Conservation (phyloP, 1,139 yeast genomes). For the Kurtzmaniella quercitrusa region DNA sequence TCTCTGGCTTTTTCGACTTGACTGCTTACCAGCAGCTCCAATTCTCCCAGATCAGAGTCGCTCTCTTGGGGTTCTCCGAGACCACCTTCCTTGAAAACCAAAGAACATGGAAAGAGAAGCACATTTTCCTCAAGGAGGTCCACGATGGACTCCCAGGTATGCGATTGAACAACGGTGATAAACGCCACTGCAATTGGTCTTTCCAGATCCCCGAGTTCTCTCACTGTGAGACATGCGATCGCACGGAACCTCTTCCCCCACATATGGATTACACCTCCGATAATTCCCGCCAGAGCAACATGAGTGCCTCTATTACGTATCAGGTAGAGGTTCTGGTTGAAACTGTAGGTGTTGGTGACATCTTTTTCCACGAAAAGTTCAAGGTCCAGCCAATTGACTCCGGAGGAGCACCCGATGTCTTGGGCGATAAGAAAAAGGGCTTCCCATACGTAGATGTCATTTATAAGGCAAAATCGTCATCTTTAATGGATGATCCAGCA, state of each 20-base stretch:
- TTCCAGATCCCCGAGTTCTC: slow-evolving; percentile 6
- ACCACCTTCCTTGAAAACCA: slow-evolving; percentile 3
- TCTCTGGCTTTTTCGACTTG: slow-evolving; percentile 5
- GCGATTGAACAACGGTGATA: neutral
- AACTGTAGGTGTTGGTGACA: slow-evolving; percentile 3
- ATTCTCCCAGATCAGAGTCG: slow-evolving; percentile 5
- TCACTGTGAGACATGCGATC: slow-evolving; percentile 5
- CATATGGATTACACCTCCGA: slow-evolving; percentile 1
- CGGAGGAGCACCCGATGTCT: neutral
- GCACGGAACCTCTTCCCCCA: slow-evolving; percentile 5
- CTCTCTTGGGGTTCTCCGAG: slow-evolving; percentile 7
- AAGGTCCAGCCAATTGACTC: slow-evolving; percentile 5
- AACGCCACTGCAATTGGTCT: slow-evolving; percentile 1
- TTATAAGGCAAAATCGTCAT: slow-evolving; percentile 2
- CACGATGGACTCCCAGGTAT: slow-evolving; percentile 1
- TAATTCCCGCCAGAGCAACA: neutral
- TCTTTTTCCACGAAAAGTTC: slow-evolving; percentile 7
- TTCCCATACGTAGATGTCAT: slow-evolving; percentile 3
- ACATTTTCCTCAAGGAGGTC: slow-evolving; percentile 6
- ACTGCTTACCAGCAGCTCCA: slow-evolving; percentile 2
- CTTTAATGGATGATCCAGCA: slow-evolving; percentile 3
- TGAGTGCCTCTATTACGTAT: slow-evolving; percentile 6
- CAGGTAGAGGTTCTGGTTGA: slow-evolving; percentile 7
- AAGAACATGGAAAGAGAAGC: slow-evolving; percentile 7
- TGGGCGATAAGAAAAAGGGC: slow-evolving; percentile 4